Evolutionary conservation across 805 yeast genomes (phyloP).

Genomic region (Candida pini): DNA sequence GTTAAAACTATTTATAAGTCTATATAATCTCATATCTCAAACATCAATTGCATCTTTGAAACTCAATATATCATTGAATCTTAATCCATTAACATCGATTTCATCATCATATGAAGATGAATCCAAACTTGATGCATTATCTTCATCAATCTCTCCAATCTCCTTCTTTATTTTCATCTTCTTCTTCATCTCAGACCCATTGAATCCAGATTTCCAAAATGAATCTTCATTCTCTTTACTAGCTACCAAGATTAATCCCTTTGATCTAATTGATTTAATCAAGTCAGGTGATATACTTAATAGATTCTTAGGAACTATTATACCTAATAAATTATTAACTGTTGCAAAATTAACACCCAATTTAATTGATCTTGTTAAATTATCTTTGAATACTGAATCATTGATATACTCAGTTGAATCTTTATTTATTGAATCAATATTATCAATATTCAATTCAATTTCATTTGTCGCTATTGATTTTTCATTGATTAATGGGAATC

Average conservation of each 20-base stretch:
- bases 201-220: slow-evolving; percentile 4
- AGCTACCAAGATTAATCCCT: slow-evolving; percentile 79
- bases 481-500: slow-evolving; percentile 19
- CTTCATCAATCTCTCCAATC: too few species aligned
- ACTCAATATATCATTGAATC: slow-evolving; percentile 56
- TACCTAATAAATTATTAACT: slow-evolving; percentile 77
- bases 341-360: slow-evolving; percentile 80
- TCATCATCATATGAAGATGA: slow-evolving; percentile 24
- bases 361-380: slow-evolving; percentile 62
- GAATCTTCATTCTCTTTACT: slow-evolving; percentile 17
- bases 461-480: slow-evolving; percentile 3
- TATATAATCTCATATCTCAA: too few species aligned
- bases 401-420: slow-evolving; percentile 29
- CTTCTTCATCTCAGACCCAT: slow-evolving; percentile 14
- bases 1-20: too few species aligned
- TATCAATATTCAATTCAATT: slow-evolving; percentile 27
- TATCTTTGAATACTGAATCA: slow-evolving; percentile 32
- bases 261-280: slow-evolving; percentile 65
- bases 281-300: slow-evolving; percentile 70
- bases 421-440: slow-evolving; percentile 31
- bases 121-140: slow-evolving; percentile 26
- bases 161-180: neutral
- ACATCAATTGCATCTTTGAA: slow-evolving; percentile 59
- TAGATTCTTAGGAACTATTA: slow-evolving; percentile 69
- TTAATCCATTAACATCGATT: slow-evolving; percentile 54